Conservation (phyloP, 164 flowering plant genomes). For the Stephania cephalantha region DNA sequence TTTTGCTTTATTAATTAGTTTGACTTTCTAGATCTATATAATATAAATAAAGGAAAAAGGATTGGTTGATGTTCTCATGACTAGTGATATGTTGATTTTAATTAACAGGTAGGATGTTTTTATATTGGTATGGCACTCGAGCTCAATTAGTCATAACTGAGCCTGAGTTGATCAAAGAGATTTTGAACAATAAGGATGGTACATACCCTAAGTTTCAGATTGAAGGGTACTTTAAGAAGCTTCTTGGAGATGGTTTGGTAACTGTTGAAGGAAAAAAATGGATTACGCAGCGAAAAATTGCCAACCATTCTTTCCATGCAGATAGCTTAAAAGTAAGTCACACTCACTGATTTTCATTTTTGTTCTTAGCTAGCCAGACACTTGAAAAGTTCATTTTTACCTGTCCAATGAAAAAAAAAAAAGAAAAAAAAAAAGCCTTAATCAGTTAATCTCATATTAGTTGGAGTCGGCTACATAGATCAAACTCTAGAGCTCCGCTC, state of each 20-base stretch:
- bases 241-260: conserved; percentile 40
- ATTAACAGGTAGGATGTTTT: conserved; percentile 24
- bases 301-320: conserved; percentile 36
- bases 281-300: conserved; percentile 19
- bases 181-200: conserved; percentile 27
- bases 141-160: conserved; percentile 31
- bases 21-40: too few relatives aligned
- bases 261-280: conserved; percentile 35
- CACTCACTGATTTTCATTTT: neutral
- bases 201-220: conserved; percentile 21
- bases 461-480: too few relatives aligned
- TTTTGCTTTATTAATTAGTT: neutral
- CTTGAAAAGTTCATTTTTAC: neutral
- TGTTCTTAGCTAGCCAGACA: neutral
- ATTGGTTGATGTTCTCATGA: too few relatives aligned
- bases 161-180: conserved; percentile 32
- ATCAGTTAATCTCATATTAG: too few relatives aligned
- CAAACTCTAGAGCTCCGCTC: too few relatives aligned
- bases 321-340: conserved; percentile 37
- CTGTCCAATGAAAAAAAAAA: too few relatives aligned
- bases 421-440: too few relatives aligned
- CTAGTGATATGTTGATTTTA: neutral
- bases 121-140: conserved; percentile 32
- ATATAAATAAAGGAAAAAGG: too few relatives aligned
- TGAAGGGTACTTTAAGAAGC: conserved; percentile 20